Conservation (phyloP, 163 green algal genomes). For the Coccomyxa subellipsoidea region DNA sequence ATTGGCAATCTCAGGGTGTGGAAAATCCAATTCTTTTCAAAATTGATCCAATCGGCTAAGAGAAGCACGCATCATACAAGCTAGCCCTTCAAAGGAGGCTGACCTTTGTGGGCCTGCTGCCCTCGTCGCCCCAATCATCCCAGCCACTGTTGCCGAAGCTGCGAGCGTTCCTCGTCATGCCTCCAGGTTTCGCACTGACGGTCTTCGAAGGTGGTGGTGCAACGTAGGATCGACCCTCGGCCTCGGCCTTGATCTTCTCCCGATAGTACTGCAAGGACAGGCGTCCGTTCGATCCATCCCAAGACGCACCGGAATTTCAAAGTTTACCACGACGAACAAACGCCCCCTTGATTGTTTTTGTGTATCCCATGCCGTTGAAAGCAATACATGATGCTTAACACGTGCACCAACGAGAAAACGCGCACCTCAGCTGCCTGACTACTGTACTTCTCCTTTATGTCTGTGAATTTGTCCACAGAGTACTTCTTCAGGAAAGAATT, state of each 20-base stretch:
- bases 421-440: constrained; percentile 76
- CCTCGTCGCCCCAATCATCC: constrained; percentile 70
- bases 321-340: too few relatives aligned
- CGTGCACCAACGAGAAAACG: background rate
- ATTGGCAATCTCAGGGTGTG: too few relatives aligned
- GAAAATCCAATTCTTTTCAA: too few relatives aligned
- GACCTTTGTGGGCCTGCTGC: background rate
- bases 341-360: too few relatives aligned
- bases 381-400: background rate
- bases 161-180: constrained; percentile 11
- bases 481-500: constrained; percentile 93
- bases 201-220: constrained; percentile 51
- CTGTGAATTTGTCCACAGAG: constrained; percentile 81
- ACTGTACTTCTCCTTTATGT: constrained; percentile 96
- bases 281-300: background rate
- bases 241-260: constrained; percentile 80
- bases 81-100: too few relatives aligned
- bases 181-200: background rate
- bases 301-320: background rate
- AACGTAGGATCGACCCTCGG: constrained; percentile 75
- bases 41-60: too few relatives aligned
- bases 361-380: background rate
- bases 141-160: constrained; percentile 32
- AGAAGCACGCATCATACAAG: too few relatives aligned
- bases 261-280: constrained; percentile 69